Base-by-base conservation (phyloP, 148 eudicot species). In the Cornus florida region DNA sequence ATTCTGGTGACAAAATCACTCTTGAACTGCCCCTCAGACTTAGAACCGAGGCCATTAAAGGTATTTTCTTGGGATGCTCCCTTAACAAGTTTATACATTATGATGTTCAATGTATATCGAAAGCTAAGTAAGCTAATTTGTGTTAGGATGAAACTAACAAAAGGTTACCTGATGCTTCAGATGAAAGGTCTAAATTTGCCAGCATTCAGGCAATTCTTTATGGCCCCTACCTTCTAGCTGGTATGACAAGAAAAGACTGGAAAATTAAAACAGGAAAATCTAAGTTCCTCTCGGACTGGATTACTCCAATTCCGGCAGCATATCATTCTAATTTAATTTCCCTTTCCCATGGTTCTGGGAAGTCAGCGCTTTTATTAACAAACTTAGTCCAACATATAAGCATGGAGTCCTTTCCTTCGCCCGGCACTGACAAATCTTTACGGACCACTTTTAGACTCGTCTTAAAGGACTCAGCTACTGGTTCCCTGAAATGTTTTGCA, bases 181-280 rank as follows among this genome's bases (percentile, higher is more conserved):
- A 93, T 92, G 94, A 96, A 73, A 92, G 97, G 20, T 90, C 90
- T 5, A 82, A 87, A 60, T 89, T 72, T 85, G 86, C 91, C 70
- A 84, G 95, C 1, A 80, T 91, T 28, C 87, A 87, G 48, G 98
- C 98, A 66, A 91, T 94, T 76, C 81, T 96, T 9, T 96, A 92
- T 43, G 99, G 99, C 20, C 98, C 94, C 3, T 96, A 93, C 85
- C 83, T 96, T 77, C 97, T 93, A 10, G 98, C 87, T 53, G 99
- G 98, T 75, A 84, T 90, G 14, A 84, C 87, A 13, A 80, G 10
- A 3, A 93, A 95, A n/a, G 97, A 93, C 76, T 88, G 85, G 78
- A 93, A 87, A 81, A 82, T 96, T 67, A 83, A 90, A 72, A 81
- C 85, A 7, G 84, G 79, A 64, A 8, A 88, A 24, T 41, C 71